Evolutionary conservation across 1,284 basidiomycete species (phyloP).

Genomic region (Cystobasidium slooffiae): DNA sequence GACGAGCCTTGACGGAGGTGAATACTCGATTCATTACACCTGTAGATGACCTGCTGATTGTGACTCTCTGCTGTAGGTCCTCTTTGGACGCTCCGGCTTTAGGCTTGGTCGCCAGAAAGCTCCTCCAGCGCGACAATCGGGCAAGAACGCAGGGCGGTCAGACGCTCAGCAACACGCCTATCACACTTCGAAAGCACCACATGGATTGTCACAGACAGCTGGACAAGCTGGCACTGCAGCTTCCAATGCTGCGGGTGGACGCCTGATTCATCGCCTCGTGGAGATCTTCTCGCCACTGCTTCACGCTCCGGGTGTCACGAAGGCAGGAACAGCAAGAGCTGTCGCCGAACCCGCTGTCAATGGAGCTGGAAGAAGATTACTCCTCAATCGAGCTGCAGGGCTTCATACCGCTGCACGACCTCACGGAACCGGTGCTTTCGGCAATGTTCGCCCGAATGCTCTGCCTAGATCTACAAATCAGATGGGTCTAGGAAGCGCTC

Average conservation of each 20-base stretch:
- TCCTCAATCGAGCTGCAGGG: constrained; percentile 24
- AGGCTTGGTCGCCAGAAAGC: constrained; percentile 29
- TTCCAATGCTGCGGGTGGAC: background rate
- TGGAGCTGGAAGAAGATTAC: constrained; percentile 11
- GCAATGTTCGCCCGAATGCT: constrained; percentile 40
- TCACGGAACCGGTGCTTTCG: constrained; percentile 35
- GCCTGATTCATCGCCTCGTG: constrained; percentile 20
- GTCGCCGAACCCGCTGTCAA: background rate
- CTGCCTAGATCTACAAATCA: constrained; percentile 26
- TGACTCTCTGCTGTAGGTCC: constrained; percentile 15
- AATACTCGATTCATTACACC: background rate
- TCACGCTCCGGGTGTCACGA: constrained; percentile 28
- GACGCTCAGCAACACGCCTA: constrained; percentile 19
- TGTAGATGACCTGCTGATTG: background rate
- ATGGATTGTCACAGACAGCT: background rate
- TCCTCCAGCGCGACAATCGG: constrained; percentile 4
- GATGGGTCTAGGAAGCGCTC: constrained; percentile 47
- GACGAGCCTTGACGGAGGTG: constrained; percentile 36
- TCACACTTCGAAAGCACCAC: constrained; percentile 10
- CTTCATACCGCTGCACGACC: constrained; percentile 34
- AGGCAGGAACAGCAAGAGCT: background rate
- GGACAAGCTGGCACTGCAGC: background rate
- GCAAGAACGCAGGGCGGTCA: background rate
- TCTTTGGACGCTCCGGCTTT: constrained; percentile 29
- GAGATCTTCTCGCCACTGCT: constrained; percentile 39